Conservation (phyloP, 495 filamentous ascomycete genomes). For the Cercophora sp. region DNA sequence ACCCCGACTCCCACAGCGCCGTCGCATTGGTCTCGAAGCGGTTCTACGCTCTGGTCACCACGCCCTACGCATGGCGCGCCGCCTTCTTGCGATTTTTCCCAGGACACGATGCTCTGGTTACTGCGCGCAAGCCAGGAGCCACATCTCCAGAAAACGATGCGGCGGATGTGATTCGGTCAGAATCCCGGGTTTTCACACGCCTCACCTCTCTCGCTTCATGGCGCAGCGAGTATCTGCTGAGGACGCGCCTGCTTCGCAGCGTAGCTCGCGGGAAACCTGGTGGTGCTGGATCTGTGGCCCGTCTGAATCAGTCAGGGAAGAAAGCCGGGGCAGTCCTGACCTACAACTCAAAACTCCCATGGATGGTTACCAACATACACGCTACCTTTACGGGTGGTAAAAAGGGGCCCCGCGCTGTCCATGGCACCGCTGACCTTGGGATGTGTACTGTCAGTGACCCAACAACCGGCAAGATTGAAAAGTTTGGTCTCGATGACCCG, state of each 20-base stretch:
- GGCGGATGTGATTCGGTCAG: constrained; percentile 56
- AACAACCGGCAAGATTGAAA: constrained; percentile 69
- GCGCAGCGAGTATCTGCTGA: constrained; percentile 86
- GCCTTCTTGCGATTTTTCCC: constrained; percentile 89
- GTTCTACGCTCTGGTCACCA: constrained; percentile 78
- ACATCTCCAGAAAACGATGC: constrained; percentile 39
- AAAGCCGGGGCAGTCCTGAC: constrained; percentile 57
- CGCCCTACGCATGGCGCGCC: constrained; percentile 84
- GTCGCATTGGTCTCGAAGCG: constrained; percentile 79
- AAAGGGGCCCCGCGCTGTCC: constrained; percentile 70
- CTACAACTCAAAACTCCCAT: constrained; percentile 75
- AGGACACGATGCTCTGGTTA: constrained; percentile 52
- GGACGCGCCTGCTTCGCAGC: constrained; percentile 79
- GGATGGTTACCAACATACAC: constrained; percentile 71
- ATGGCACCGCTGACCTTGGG: constrained; percentile 73
- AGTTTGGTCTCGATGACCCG: constrained; percentile 75
- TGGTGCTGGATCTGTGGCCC: constrained; percentile 30
- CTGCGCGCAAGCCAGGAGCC: constrained; percentile 30
- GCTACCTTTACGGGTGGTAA: constrained; percentile 65
- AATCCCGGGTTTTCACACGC: constrained; percentile 66
- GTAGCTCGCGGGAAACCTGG: constrained; percentile 66
- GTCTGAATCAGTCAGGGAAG: constrained; percentile 52
- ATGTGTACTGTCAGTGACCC: constrained; percentile 72
- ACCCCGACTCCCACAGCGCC: constrained; percentile 69
- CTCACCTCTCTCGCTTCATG: constrained; percentile 78